Conservation (phyloP, 257 asterid genomes). For the Plantago elongata region DNA sequence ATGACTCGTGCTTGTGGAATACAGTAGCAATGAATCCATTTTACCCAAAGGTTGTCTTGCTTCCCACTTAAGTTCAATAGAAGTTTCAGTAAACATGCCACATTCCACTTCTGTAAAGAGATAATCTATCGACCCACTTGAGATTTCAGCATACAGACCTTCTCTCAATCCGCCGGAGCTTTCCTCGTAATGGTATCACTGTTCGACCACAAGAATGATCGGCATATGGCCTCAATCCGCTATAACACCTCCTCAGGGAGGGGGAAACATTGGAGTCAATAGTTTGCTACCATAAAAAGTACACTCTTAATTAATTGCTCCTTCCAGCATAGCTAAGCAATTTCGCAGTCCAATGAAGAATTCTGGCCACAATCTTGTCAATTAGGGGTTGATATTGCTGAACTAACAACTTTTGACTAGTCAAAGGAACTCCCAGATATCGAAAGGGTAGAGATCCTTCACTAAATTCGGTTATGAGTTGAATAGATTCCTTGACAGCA, state of each 20-base stretch:
- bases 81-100: no score
- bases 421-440: no score
- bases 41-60: not conserved
- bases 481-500: no score
- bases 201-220: not conserved
- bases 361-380: not conserved
- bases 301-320: not conserved
- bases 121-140: not conserved
- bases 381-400: not conserved
- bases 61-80: not conserved
- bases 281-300: not conserved
- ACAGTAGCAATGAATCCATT: not conserved
- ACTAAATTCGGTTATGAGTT: no score
- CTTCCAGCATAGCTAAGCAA: not conserved
- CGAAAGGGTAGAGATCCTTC: not conserved
- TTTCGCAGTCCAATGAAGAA: not conserved
- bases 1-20: not conserved
- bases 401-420: not conserved
- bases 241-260: no score
- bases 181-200: not conserved
- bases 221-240: not conserved
- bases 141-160: not conserved
- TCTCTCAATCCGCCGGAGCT: not conserved
- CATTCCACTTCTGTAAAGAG: not conserved
- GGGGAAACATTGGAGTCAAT: no score